phyloP scores from a whole-genome alignment of 192 early-diverging fungal genomes.

The Gamsiella multidivaricata region DNA sequence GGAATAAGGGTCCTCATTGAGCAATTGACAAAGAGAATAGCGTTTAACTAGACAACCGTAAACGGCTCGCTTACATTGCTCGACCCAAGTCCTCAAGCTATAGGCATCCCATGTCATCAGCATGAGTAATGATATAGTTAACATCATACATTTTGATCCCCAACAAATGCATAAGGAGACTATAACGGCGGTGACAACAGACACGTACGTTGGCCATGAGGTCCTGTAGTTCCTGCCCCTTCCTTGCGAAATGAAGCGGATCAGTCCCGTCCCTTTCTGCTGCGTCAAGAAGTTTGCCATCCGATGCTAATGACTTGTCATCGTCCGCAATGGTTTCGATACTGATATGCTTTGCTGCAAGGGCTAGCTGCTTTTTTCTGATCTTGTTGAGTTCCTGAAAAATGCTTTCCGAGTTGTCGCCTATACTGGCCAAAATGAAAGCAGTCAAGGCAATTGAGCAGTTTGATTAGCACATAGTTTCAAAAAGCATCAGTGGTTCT shows the following conservation, averaged over 20 bases:
- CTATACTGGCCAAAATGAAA: neutral
- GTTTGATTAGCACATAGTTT: neutral
- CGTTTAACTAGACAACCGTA: neutral
- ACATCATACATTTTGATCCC: neutral
- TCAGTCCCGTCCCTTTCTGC: constrained; percentile 53
- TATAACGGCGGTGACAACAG: neutral
- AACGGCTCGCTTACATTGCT: constrained; percentile 27
- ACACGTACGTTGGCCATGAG: constrained; percentile 45
- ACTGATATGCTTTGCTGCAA: constrained; percentile 43
- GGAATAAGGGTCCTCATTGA: neutral
- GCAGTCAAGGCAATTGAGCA: neutral
- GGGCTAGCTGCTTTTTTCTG: constrained; percentile 44
- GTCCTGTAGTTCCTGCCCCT: constrained; percentile 46
- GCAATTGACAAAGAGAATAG: neutral
- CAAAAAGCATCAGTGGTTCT: too few relatives aligned
- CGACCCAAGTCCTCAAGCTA: constrained; percentile 50
- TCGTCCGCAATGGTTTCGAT: constrained; percentile 47
- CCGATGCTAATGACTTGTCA: constrained; percentile 45
- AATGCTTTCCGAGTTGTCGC: constrained; percentile 52
- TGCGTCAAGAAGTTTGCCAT: constrained; percentile 46
- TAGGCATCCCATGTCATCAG: neutral
- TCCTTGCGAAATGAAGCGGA: constrained; percentile 36
- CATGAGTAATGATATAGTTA: neutral
- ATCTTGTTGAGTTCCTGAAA: constrained; percentile 51
- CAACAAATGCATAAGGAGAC: neutral